phyloP scores from a whole-genome alignment of 495 filamentous ascomycete genomes.

The Penicillium herquei region DNA sequence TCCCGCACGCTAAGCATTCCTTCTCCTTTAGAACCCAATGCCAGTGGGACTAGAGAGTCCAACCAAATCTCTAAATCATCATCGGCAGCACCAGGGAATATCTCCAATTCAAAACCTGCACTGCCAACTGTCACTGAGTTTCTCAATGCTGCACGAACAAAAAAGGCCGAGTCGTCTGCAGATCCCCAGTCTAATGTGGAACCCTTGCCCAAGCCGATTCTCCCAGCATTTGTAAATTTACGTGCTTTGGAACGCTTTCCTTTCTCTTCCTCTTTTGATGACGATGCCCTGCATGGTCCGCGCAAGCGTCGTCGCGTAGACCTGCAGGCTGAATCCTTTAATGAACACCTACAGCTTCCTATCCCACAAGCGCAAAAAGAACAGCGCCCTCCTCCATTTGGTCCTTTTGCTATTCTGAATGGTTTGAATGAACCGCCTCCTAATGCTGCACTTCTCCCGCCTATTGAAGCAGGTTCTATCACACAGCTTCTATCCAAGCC shows the following conservation, averaged over 20 bases:
- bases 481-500: slow-evolving; percentile 41
- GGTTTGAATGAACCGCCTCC: slow-evolving; percentile 76
- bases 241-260: slow-evolving; percentile 46
- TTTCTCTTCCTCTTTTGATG: slow-evolving; percentile 42
- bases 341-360: slow-evolving; percentile 51
- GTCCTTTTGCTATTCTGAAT: slow-evolving; percentile 63
- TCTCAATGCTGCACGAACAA: slow-evolving; percentile 32
- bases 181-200: slow-evolving; percentile 35
- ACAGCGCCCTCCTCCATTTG: slow-evolving; percentile 48
- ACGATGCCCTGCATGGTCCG: slow-evolving; percentile 33
- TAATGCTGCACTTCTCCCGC: slow-evolving; percentile 69
- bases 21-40: slow-evolving; percentile 48
- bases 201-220: slow-evolving; percentile 41
- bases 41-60: slow-evolving; percentile 34
- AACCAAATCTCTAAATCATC: slow-evolving; percentile 34
- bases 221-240: slow-evolving; percentile 48
- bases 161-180: slow-evolving; percentile 33
- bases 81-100: slow-evolving; percentile 24
- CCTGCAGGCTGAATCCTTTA: slow-evolving; percentile 42
- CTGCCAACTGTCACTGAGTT: slow-evolving; percentile 37
- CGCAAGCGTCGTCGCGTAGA: slow-evolving; percentile 46
- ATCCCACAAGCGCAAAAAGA: slow-evolving; percentile 48
- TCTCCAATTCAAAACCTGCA: slow-evolving; percentile 24
- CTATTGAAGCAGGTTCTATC: slow-evolving; percentile 58
- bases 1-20: slow-evolving; percentile 43